These are phyloP conservation scores for Calocera cornea DNA, from an alignment of 768 basidiomycete genomes.

Conservation along the genomic window DNA sequence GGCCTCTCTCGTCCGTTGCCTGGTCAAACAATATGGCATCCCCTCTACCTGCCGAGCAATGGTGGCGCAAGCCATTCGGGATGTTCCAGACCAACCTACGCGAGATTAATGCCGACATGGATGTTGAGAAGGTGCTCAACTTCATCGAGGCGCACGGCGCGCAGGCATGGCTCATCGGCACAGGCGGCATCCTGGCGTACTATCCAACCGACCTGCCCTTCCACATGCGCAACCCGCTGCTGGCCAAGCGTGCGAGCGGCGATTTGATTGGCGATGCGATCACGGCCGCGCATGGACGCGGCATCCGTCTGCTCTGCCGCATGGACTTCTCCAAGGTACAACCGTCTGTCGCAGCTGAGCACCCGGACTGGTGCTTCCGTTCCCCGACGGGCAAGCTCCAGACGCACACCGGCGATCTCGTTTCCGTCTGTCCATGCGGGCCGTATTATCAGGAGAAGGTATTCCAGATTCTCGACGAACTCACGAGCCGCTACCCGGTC, in stretches of 20 bases:
- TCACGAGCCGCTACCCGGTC: background rate
- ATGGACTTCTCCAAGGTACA: constrained; percentile 2
- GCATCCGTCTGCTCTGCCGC: background rate
- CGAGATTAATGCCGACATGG: constrained; percentile 1
- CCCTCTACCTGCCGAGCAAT: background rate
- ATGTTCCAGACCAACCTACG: constrained; percentile 1
- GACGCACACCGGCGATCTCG: constrained; percentile 1
- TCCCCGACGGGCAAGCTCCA: background rate
- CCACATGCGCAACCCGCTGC: background rate
- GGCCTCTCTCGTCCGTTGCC: background rate
- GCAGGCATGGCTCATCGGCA: constrained; percentile 3
- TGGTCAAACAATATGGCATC: background rate
- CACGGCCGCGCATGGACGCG: background rate
- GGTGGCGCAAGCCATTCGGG: constrained; percentile 4
- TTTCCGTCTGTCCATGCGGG: background rate
- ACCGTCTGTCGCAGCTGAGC: background rate
- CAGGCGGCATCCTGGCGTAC: background rate
- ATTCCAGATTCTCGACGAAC: background rate
- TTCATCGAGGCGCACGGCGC: background rate
- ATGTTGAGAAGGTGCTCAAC: background rate
- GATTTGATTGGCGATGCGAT: background rate
- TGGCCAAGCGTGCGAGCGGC: background rate
- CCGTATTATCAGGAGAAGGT: background rate
- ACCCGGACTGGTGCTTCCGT: constrained; percentile 2
- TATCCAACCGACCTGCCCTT: background rate